Conservation (phyloP, 2,329 filamentous ascomycete species). For the Acrocalymma vagum region DNA sequence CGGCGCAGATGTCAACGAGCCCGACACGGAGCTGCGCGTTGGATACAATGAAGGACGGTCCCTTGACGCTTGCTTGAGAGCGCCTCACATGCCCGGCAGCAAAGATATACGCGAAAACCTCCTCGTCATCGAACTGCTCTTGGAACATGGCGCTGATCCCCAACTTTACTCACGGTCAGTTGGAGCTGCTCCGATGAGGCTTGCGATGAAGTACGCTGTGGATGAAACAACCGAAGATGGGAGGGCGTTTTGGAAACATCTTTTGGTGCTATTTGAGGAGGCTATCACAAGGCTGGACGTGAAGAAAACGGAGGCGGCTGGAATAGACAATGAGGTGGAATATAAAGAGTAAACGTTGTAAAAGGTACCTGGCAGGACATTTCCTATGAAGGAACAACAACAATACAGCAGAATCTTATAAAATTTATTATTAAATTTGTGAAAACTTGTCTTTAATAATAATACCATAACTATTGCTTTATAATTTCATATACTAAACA, state of each 20-base stretch:
- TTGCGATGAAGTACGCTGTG: constrained; percentile 9
- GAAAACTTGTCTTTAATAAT: no score
- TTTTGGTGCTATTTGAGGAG: constrained; percentile 15
- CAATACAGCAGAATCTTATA: no score
- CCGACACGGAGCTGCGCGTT: constrained; percentile 5
- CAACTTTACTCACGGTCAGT: constrained; percentile 31
- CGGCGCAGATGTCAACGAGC: constrained; percentile 15
- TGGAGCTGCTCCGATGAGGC: constrained; percentile 4
- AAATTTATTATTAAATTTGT: no score
- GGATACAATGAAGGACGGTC: constrained; percentile 16
- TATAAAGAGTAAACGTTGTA: no score
- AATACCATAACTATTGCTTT: no score
- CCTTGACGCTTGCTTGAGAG: constrained; percentile 13
- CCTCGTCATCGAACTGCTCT: constrained; percentile 80
- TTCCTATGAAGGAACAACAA: no score
- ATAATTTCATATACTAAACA: no score
- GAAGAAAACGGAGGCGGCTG: no score
- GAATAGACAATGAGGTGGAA: no score
- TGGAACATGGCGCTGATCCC: constrained; percentile 89
- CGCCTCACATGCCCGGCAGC: constrained; percentile 10
- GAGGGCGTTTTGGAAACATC: constrained; percentile 12
- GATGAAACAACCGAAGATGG: constrained; percentile 8
- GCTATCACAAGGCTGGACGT: constrained; percentile 13
- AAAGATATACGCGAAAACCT: constrained; percentile 11
- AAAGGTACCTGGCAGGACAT: no score